Percentiles rank a stretch among this genome's conserved stretches.
Conservation (phyloP, 2,329 filamentous ascomycete species). For the Elsinoe batatas region DNA sequence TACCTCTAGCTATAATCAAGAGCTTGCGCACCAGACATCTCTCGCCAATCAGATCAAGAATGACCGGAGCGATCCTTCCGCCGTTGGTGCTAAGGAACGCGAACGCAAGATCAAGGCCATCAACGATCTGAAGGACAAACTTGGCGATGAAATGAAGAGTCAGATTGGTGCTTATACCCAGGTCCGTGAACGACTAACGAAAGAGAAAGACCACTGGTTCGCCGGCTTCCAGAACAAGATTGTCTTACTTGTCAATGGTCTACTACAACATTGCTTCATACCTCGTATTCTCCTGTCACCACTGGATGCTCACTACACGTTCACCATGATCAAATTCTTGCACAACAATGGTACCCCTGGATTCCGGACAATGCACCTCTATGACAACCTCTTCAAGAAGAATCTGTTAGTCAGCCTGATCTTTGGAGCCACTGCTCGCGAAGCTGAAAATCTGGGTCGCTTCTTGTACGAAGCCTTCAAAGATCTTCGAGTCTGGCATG, state of each 20-base stretch:
- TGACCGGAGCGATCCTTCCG: slow-evolving; percentile 63
- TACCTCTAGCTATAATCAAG: slow-evolving; percentile 65
- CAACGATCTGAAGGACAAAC: slow-evolving; percentile 56
- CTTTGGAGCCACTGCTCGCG: slow-evolving; percentile 79
- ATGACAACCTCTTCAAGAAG: slow-evolving; percentile 74
- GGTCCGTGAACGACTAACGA: slow-evolving; percentile 58
- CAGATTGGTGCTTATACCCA: slow-evolving; percentile 59
- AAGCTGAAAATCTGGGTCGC: slow-evolving; percentile 85
- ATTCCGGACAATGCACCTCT: slow-evolving; percentile 75
- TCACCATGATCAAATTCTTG: slow-evolving; percentile 75
- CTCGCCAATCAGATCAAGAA: slow-evolving; percentile 57
- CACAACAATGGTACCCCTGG: slow-evolving; percentile 76
- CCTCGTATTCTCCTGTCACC: slow-evolving; percentile 77
- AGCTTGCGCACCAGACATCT: slow-evolving; percentile 58
- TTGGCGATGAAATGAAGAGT: slow-evolving; percentile 63
- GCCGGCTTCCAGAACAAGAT: slow-evolving; percentile 51
- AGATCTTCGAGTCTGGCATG: slow-evolving; percentile 77
- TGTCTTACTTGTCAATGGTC: slow-evolving; percentile 58
- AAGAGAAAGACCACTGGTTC: slow-evolving; percentile 75
- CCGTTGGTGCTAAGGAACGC: slow-evolving; percentile 55
- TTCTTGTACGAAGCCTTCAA: slow-evolving; percentile 76
- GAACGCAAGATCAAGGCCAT: slow-evolving; percentile 61
- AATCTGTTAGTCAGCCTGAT: slow-evolving; percentile 74
- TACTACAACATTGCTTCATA: slow-evolving; percentile 88
- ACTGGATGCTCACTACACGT: slow-evolving; percentile 79